A percentile compares a stretch with the other conserved stretches of the same genome.
Conservation (phyloP, 202 grass and related monocot species). For the Musa balbisiana region DNA sequence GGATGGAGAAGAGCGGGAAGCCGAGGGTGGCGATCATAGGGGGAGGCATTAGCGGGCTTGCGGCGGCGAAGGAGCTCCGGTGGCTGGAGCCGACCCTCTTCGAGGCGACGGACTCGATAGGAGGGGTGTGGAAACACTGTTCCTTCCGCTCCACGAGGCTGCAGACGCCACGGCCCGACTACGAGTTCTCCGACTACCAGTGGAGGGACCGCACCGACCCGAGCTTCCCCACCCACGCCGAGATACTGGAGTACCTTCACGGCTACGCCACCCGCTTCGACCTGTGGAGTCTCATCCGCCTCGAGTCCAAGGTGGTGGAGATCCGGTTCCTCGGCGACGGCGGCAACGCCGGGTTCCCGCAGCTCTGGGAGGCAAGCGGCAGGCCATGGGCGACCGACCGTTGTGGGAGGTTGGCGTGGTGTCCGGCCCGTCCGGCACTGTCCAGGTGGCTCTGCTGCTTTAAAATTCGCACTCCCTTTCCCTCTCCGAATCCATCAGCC, state of each 20-base stretch:
- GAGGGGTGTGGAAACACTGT: constrained; percentile 95
- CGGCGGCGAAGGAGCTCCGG: constrained; percentile 64
- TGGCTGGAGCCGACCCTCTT: constrained; percentile 60
- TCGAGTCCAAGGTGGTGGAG: constrained; percentile 60
- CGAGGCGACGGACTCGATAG: constrained; percentile 60
- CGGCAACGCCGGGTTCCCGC: constrained; percentile 25
- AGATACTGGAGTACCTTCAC: constrained; percentile 81
- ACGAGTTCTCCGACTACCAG: constrained; percentile 88
- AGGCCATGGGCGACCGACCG: constrained; percentile 40
- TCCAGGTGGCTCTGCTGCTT: constrained; percentile 34
- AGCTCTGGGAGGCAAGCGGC: constrained; percentile 51
- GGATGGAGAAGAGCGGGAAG: constrained; percentile 15
- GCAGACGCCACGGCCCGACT: constrained; percentile 87
- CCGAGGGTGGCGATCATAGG: constrained; percentile 82
- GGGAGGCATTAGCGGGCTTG: constrained; percentile 73
- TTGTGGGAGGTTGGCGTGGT: constrained; percentile 83
- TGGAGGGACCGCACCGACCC: constrained; percentile 87
- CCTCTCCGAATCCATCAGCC: too few species aligned
- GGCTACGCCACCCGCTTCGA: constrained; percentile 63
- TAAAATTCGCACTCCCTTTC: not conserved
- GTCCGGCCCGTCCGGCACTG: constrained; percentile 22
- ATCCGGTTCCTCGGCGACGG: constrained; percentile 54
- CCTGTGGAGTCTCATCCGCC: constrained; percentile 53
- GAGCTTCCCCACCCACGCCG: constrained; percentile 58
- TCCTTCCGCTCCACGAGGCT: constrained; percentile 72